phyloP scores from a whole-genome alignment of 2,329 filamentous ascomycete genomes.

The Paramyrothecium roridum region DNA sequence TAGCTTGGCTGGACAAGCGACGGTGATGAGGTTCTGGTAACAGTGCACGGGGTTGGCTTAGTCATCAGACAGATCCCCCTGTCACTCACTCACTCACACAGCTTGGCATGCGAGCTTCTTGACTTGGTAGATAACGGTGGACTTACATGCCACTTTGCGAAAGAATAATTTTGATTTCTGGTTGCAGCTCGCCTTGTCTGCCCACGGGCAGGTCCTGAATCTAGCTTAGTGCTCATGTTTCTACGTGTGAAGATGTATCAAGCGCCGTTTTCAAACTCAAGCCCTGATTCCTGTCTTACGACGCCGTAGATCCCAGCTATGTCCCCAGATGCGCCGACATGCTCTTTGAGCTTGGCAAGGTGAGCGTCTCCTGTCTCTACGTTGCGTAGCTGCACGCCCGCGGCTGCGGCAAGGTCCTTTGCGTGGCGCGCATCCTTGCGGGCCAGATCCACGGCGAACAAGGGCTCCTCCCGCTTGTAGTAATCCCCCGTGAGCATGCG shows the following conservation, averaged over 20 bases:
- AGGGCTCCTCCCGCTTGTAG: constrained; percentile 69
- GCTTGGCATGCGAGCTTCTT: neutral
- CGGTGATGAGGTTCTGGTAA: neutral
- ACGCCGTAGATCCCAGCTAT: constrained; percentile 81
- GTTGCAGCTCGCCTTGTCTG: neutral
- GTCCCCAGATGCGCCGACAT: constrained; percentile 68
- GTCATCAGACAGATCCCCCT: neutral
- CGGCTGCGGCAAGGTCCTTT: constrained; percentile 58
- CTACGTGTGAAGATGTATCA: neutral
- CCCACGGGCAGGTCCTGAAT: neutral
- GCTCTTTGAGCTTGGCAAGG: constrained; percentile 65
- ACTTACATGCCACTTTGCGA: neutral
- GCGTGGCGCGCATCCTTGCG: constrained; percentile 81
- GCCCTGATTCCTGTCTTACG: constrained; percentile 68
- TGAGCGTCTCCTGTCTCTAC: constrained; percentile 67
- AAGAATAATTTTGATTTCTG: no score
- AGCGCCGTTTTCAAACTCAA: constrained; percentile 66
- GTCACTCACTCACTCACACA: neutral
- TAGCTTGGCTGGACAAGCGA: neutral
- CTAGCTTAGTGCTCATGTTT: neutral
- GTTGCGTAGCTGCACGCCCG: constrained; percentile 61
- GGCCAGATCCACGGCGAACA: constrained; percentile 80
- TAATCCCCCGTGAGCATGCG: constrained; percentile 77
- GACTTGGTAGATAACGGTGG: no score
- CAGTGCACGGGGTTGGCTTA: neutral